Evolutionary conservation across 495 filamentous ascomycete species (phyloP).

Genomic region (Podospora appendiculata): DNA sequence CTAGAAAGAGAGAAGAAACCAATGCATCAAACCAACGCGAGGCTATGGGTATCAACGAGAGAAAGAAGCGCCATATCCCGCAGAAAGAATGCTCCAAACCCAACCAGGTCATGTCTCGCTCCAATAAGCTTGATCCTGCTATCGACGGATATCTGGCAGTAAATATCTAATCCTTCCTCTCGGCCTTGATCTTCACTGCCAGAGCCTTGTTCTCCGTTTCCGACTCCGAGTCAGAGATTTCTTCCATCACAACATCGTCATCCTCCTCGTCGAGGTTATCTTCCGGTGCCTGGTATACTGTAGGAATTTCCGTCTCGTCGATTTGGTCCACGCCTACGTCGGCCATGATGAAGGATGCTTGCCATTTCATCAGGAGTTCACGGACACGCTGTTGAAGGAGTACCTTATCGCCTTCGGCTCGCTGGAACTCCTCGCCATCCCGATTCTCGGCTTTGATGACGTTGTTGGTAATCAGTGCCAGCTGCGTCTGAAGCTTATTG

Average conservation of each 20-base stretch:
- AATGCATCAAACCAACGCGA: no score
- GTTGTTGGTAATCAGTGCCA: no score
- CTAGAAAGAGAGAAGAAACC: no score
- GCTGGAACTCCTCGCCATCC: not conserved
- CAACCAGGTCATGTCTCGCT: no score
- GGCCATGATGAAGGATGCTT: not conserved
- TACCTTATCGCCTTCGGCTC: not conserved
- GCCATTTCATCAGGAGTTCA: not conserved
- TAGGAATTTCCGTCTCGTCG: not conserved
- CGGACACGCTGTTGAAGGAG: not conserved
- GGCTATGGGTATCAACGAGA: no score
- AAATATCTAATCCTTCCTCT: not conserved
- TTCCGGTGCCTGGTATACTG: not conserved
- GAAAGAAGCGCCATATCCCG: no score
- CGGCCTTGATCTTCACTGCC: no score
- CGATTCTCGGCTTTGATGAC: not conserved
- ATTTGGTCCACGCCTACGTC: not conserved
- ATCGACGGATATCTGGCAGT: no score
- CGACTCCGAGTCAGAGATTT: not conserved
- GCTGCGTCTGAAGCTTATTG: no score
- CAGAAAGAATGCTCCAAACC: no score
- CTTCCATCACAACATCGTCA: not conserved
- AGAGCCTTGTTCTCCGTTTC: not conserved
- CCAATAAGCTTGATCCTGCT: no score
- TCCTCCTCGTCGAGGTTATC: not conserved